Evolutionary conservation across 176 grass and related monocot species (phyloP).

Genomic region (Ananas comosus): DNA sequence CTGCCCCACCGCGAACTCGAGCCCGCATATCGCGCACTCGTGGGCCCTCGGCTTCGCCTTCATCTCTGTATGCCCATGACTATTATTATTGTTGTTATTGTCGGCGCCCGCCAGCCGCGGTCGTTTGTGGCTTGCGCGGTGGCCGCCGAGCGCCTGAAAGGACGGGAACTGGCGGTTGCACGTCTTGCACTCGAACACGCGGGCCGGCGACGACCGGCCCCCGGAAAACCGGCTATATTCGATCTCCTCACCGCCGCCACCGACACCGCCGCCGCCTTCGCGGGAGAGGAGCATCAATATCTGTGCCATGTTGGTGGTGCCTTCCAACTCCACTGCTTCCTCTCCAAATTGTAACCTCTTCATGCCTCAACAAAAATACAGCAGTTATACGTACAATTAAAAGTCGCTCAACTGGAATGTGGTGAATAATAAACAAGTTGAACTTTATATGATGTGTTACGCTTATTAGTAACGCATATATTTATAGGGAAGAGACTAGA

Average conservation of each 20-base stretch:
- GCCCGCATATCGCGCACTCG: constrained; percentile 33
- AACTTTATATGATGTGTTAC: too few species aligned
- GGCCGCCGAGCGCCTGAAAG: constrained; percentile 78
- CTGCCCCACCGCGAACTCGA: constrained; percentile 46
- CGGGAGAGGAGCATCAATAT: background rate
- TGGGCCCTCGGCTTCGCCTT: constrained; percentile 17
- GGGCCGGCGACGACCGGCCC: background rate
- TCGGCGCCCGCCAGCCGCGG: background rate
- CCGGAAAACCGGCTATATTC: too few species aligned
- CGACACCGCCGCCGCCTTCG: background rate
- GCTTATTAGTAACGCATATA: too few species aligned
- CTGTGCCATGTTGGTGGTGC: background rate
- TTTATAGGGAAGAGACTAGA: too few species aligned
- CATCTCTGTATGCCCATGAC: background rate
- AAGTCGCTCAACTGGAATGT: background rate
- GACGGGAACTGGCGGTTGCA: constrained; percentile 53
- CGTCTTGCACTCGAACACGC: constrained; percentile 69
- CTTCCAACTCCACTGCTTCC: background rate
- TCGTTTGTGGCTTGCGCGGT: constrained; percentile 61
- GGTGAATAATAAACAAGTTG: too few species aligned
- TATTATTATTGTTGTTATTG: background rate
- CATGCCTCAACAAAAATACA: background rate
- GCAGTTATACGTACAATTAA: background rate
- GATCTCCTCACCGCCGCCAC: background rate
- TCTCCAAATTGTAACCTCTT: background rate